A percentile compares a stretch with the other conserved stretches of the same genome.
Evolutionary conservation across 2,329 filamentous ascomycete species (phyloP).

Genomic region (Aureobasidium melanogenum): DNA sequence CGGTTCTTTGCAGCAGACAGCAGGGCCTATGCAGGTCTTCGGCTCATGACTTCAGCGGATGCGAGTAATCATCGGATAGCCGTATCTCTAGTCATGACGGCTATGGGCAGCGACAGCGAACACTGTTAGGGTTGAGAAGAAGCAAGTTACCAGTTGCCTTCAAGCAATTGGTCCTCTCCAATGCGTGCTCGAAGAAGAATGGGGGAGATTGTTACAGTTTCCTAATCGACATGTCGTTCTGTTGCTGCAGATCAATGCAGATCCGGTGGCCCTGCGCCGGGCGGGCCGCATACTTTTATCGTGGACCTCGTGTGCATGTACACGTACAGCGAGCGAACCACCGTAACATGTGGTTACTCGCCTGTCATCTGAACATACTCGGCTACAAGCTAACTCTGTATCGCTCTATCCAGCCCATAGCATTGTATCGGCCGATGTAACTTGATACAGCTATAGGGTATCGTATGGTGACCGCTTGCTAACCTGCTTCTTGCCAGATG

Average conservation of each 20-base stretch:
- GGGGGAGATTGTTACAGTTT: background rate
- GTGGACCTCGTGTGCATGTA: constrained; percentile 11
- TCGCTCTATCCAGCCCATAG: background rate
- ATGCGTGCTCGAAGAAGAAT: background rate
- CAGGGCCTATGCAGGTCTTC: constrained; percentile 7
- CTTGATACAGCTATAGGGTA: background rate
- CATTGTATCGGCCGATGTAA: background rate
- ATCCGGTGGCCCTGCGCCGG: constrained; percentile 10
- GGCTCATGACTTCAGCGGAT: constrained; percentile 7
- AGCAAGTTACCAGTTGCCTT: background rate
- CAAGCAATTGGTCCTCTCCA: background rate
- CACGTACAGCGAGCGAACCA: constrained; percentile 6
- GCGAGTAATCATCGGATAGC: constrained; percentile 3
- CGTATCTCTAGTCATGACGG: background rate
- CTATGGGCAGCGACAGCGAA: constrained; percentile 3
- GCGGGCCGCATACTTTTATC: constrained; percentile 11
- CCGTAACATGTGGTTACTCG: constrained; percentile 6
- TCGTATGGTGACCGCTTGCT: background rate
- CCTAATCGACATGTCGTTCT: background rate
- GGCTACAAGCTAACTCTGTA: constrained; percentile 5
- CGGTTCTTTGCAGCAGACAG: constrained; percentile 9
- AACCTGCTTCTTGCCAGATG: background rate
- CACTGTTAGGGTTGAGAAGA: background rate
- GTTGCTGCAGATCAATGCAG: constrained; percentile 9
- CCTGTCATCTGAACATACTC: constrained; percentile 2